Evolutionary conservation across 805 yeast genomes (phyloP), one percentile per base, ranked within the genome.

Genomic region (Aciculoconidium aculeatum): DNA sequence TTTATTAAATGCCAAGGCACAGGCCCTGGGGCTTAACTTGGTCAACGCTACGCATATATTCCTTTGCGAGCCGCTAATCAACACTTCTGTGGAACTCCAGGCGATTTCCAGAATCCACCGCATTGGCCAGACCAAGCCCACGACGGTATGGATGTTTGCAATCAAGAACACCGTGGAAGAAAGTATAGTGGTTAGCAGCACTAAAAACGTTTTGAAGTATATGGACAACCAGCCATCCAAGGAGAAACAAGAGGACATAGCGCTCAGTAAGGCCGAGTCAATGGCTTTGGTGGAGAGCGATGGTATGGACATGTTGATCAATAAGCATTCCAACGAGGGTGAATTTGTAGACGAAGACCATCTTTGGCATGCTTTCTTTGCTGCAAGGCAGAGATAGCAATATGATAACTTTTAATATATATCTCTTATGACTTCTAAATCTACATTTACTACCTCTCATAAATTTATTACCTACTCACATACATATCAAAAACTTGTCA

Each of bases 1-100:
- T 46, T 55, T 92, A 15, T 56, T 92, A 40, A 85, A 86, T 54
- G 90, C 95, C 0, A 79, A 76, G 40, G 79, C 88, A 1, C 85
- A 88, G 48, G 87, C 95, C 6, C 78, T 96, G 9, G 98, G 98
- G 0, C 61, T 92, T 39, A 92, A 95, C 6, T 63, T 92, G 32
- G 77, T 87, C 6, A 90, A 90, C 60, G 97, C 98, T 0, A 81
- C 83, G 3, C 96, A 92, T 51, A 90, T 92, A 0, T 80, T 88
- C 37, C 53, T 92, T 4, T 83, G 96, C 52, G 98, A 92, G 56
- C 97, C 98, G 1, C 65, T 92, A 34, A 80, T 92, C 10, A 87
- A 87, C 45, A 75, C 88, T 1, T 80, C 95, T 2, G 65, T 87
- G 27, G 97, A 92, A 44, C 51, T 85, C 10, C 98, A 90, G 51